Evolutionary conservation across 2,329 filamentous ascomycete genomes (phyloP), one percentile per base, ranked within the genome.

Genomic region (Epichloe glyceriae): DNA sequence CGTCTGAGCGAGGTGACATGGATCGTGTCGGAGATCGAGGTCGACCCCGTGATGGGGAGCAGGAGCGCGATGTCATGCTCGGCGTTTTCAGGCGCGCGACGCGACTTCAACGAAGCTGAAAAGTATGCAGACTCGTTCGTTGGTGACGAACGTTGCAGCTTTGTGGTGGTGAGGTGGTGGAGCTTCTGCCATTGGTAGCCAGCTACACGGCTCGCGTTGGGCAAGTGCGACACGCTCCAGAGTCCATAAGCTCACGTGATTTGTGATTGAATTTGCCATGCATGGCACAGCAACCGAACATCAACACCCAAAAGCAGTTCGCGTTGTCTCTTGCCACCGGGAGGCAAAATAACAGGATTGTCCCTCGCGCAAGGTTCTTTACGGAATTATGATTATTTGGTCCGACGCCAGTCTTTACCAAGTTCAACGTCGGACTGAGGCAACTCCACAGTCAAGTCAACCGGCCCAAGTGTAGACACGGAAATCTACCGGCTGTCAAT

Each of bases 21-120:
- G 68, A 70, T 47, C 65, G 64, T 35, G 68, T 63, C 35, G 59
- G 55, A n/a, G 67, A 67, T 51, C 62, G 61, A 37, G 59, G 50
- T 11, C 62, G 66, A 51, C 58, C 62, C 38, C 61, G 59, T n/a
- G 66, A 64, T 20, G 63, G 61, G 34, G 64, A 66, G 22, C 53
- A 61, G 46, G 61, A 61, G 30, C 51, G 57, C 30, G 56, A 58
- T 33, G 57, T 53, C 64, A 67, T 67, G 49, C 14, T 49, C 26
- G 26, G 8, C 26, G 10, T 10, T 30, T 43, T 30, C 8, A 4
- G 19, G 10, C 17, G 20, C 35, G 11, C 20, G 35, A 14, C 22
- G 22, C 33, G 44, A 46, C 14, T 17, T 34, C 12, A 22, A n/a
- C 7, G 4, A 46, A 19, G 45, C 3, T 46, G 45, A 15, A 35